Percentiles rank a stretch among this genome's conserved stretches.
Evolutionary conservation across 179 eudicot species (phyloP).

Genomic region (Corrigiola litoralis): DNA sequence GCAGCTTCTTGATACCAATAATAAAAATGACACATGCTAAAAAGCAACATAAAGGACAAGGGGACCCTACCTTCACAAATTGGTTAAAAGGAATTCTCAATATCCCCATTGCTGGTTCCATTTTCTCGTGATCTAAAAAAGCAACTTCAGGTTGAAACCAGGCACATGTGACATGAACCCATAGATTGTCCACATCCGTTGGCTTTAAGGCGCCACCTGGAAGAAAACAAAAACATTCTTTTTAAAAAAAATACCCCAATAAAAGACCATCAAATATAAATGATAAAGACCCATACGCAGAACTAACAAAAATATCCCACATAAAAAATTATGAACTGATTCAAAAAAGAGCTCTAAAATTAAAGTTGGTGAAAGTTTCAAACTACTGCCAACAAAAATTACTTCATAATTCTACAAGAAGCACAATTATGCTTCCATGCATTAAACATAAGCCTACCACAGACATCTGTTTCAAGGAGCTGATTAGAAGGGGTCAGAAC

Average conservation of each 20-base stretch:
- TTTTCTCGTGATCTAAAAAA: constrained; percentile 57
- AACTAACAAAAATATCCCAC: no score
- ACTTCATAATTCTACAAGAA: no score
- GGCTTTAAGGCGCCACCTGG: constrained; percentile 97
- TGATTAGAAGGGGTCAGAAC: no score
- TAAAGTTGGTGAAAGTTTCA: no score
- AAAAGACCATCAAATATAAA: not conserved
- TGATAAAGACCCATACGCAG: not conserved
- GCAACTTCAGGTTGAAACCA: constrained; percentile 93
- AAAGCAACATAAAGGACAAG: not conserved
- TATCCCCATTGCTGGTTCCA: constrained; percentile 93
- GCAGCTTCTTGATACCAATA: not conserved
- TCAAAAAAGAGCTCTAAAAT: no score
- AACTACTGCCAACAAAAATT: no score
- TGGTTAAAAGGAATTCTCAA: constrained; percentile 52
- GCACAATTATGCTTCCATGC: no score
- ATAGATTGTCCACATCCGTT: constrained; percentile 64
- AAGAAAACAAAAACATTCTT: not conserved
- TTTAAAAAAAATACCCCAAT: not conserved
- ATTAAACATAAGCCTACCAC: no score
- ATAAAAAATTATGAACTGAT: no score
- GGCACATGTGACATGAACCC: constrained; percentile 99
- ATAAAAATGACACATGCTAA: not conserved
- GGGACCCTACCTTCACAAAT: constrained; percentile 57
- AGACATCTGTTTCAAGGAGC: no score